Percentiles rank a stretch among this genome's conserved stretches.
Evolutionary conservation across 768 basidiomycete genomes (phyloP).

Genomic region (Porpolomopsis calyptriformis): DNA sequence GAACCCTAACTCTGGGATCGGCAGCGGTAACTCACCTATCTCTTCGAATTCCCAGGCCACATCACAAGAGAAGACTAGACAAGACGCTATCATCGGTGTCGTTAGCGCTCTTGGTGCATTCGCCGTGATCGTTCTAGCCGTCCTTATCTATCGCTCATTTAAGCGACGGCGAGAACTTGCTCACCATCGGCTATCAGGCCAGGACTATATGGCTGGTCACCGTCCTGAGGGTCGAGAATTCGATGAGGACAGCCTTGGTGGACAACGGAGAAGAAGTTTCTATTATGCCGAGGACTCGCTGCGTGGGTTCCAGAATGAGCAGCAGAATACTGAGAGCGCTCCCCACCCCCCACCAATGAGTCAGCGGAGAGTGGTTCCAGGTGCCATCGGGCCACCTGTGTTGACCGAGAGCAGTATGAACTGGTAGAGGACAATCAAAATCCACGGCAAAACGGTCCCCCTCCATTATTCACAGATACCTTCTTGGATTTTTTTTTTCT

Average conservation of each 20-base stretch:
- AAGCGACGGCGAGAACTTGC: conserved; percentile 57
- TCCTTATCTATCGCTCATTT: conserved; percentile 60
- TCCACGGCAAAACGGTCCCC: too few relatives aligned
- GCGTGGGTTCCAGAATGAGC: conserved; percentile 42
- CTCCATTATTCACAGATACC: too few relatives aligned
- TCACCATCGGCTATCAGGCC: conserved; percentile 64
- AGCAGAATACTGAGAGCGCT: conserved; percentile 16
- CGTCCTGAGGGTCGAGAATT: conserved; percentile 62
- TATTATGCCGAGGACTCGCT: conserved; percentile 83
- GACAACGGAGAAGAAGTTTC: conserved; percentile 64
- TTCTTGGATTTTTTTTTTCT: too few relatives aligned
- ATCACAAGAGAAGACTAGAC: conserved; percentile 39
- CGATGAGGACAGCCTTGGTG: conserved; percentile 67
- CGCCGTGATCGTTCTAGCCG: conserved; percentile 58
- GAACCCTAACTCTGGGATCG: conserved; percentile 21
- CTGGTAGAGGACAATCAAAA: too few relatives aligned
- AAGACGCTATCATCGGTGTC: conserved; percentile 87
- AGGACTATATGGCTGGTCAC: conserved; percentile 28
- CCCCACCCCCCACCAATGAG: conserved; percentile 28
- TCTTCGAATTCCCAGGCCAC: conserved; percentile 17
- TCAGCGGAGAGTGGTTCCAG: conserved; percentile 52
- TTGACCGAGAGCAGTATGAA: conserved; percentile 77
- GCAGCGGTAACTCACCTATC: conserved; percentile 15
- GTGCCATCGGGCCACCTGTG: conserved; percentile 64
- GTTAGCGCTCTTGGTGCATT: conserved; percentile 74